Conservation (phyloP, 495 filamentous ascomycete genomes). For the Lasiosphaeria ovina region DNA sequence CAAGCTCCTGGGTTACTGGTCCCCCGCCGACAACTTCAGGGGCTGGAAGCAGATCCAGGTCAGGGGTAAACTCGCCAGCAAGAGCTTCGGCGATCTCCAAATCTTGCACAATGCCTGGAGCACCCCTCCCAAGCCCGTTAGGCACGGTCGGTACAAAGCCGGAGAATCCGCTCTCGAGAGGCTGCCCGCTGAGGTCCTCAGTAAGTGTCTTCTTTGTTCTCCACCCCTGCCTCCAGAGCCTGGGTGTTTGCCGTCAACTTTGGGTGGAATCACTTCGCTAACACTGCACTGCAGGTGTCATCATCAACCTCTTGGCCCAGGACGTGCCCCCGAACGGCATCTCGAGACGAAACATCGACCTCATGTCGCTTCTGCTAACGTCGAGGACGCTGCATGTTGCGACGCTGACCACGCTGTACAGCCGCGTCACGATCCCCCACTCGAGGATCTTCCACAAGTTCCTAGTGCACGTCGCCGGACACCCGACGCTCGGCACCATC, state of each 20-base stretch:
- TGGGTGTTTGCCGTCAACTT: too few species aligned
- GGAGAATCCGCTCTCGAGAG: conserved; percentile 58
- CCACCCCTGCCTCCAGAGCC: background rate
- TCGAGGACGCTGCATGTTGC: conserved; percentile 73
- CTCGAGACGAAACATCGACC: conserved; percentile 75
- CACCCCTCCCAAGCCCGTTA: conserved; percentile 26
- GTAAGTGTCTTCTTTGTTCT: conserved; percentile 47
- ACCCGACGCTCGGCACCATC: conserved; percentile 72
- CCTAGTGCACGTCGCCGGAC: conserved; percentile 65
- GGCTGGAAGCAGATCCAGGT: conserved; percentile 72
- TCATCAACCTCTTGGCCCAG: conserved; percentile 71
- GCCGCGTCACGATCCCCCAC: conserved; percentile 82
- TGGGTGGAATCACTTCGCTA: conserved; percentile 8
- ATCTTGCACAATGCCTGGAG: conserved; percentile 57
- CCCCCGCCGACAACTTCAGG: conserved; percentile 66
- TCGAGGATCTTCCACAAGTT: conserved; percentile 86
- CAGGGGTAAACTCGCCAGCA: conserved; percentile 63
- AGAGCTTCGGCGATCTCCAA: conserved; percentile 69
- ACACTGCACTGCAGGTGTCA: conserved; percentile 55
- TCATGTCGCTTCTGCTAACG: conserved; percentile 73
- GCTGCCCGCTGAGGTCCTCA: conserved; percentile 68
- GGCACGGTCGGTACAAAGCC: conserved; percentile 29
- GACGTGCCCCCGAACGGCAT: conserved; percentile 78
- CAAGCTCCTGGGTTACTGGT: conserved; percentile 59
- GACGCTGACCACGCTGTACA: conserved; percentile 75